Evolutionary conservation across 2,329 filamentous ascomycete genomes (phyloP), one percentile per base, ranked within the genome.

Genomic region (Biscogniauxia marginata): DNA sequence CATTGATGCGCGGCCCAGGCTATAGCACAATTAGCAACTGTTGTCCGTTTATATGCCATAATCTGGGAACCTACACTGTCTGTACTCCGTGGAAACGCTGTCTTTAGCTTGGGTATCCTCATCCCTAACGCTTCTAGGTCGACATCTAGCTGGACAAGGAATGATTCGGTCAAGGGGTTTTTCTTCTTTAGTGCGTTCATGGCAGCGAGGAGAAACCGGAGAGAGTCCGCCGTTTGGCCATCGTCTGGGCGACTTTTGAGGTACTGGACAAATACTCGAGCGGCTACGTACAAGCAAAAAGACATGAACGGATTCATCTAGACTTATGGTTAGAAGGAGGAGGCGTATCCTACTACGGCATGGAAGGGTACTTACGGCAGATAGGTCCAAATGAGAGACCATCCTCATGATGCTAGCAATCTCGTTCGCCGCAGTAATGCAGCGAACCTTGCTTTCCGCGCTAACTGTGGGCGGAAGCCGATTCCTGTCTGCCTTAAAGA

Each of bases 251-350:
- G 83, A 55, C 90, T 95, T 73, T 96, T 97, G n/a, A 98, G 80
- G 67, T 96, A 97, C 71, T 98, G 93, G 7, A 98, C 88, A 68
- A 98, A 98, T 0, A 98, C 93, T 51, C 95, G 85, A 20, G 93
- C 91, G 9, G 93, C 89, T n/a, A 98, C 93, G 66, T 97, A 98
- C 46, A 99, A 82, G 69, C 92, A 96, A 73, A 98, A 98, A 0
- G 91, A 92, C 65, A 96, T 89, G 71, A 97, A 98, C 0, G 93
- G 91, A 64, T 97, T 96, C 84, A 96, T 91, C 91, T 97, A 58
- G 1, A 59, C 5, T 52, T 24, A 5, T n/a, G 49, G 48, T 30
- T 23, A 51, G 56, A 75, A 30, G 30, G 61, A 22, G 20, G 39
- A 49, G 22, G 23, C 13, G 20, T 13, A 18, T 5, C 7, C 43